Conservation (phyloP, 495 filamentous ascomycete genomes). For the Penicillium crystallinum region DNA sequence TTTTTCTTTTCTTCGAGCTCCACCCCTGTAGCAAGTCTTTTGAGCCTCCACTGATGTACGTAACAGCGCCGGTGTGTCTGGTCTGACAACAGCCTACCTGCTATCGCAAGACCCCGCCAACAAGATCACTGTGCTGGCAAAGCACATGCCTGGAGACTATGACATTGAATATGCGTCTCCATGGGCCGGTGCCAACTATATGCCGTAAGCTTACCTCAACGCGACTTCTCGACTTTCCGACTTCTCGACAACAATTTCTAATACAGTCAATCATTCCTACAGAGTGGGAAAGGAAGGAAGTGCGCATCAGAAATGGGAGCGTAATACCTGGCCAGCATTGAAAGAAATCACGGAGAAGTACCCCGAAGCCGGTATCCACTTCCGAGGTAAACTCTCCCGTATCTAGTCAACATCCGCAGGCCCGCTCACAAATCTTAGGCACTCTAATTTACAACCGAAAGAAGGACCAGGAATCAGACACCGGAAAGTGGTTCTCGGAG, state of each 20-base stretch:
- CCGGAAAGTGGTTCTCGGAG: constrained; percentile 53
- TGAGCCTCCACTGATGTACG: constrained; percentile 9
- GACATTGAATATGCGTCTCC: constrained; percentile 95
- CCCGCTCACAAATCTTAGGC: constrained; percentile 26
- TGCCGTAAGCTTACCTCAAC: constrained; percentile 77
- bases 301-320: constrained; percentile 55
- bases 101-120: constrained; percentile 65
- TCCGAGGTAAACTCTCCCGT: constrained; percentile 52
- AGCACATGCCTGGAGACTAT: constrained; percentile 98
- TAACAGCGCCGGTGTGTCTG: constrained; percentile 79
- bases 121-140: constrained; percentile 78
- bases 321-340: constrained; percentile 62
- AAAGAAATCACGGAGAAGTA: constrained; percentile 60
- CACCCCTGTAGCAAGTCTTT: background rate
- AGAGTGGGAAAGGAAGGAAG: constrained; percentile 53
- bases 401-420: background rate
- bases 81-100: constrained; percentile 84
- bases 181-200: constrained; percentile 89
- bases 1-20: background rate
- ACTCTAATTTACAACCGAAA: constrained; percentile 57
- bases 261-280: background rate
- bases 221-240: too few relatives aligned
- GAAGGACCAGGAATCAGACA: constrained; percentile 51
- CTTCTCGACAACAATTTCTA: background rate
- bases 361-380: constrained; percentile 86